A percentile compares a stretch with the other conserved stretches of the same genome.
These are phyloP conservation scores for Tylopilus sp. DNA, from an alignment of 1,284 basidiomycete genomes.

Conservation along the genomic window DNA sequence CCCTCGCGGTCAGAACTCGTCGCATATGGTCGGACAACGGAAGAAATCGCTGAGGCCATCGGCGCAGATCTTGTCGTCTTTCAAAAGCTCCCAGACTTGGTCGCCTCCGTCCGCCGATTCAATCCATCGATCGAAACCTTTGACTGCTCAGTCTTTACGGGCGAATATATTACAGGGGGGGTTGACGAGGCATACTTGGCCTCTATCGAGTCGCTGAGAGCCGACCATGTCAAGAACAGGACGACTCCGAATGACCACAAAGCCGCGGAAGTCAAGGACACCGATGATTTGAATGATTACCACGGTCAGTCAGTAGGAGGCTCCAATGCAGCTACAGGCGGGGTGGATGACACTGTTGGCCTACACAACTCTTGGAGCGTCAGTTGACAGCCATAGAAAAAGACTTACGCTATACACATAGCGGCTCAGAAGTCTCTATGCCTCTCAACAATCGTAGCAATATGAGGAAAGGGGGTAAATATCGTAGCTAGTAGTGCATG, in stretches of 20 bases:
- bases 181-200: conserved; percentile 84
- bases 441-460: conserved; percentile 1
- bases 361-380: conserved; percentile 67
- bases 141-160: conserved; percentile 98
- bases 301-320: conserved; percentile 25
- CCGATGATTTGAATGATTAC: conserved; percentile 24
- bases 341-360: conserved; percentile 71
- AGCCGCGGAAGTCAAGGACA: conserved; percentile 38
- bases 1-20: conserved; percentile 93
- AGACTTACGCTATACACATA: conserved; percentile 4
- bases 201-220: conserved; percentile 74
- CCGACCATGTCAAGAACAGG: conserved; percentile 75
- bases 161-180: conserved; percentile 96
- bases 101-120: conserved; percentile 84
- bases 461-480: conserved; percentile 2
- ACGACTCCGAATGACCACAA: conserved; percentile 33
- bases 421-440: neutral
- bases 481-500: conserved; percentile 6
- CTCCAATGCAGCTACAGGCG: conserved; percentile 46
- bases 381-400: conserved; percentile 22
- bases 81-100: conserved; percentile 91
- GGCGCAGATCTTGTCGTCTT: conserved; percentile 97
- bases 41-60: conserved; percentile 79
- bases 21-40: conserved; percentile 76
- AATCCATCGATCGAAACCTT: conserved; percentile 80